phyloP scores from a whole-genome alignment of 441 rosid species.

The Syzygium syzygioides region DNA sequence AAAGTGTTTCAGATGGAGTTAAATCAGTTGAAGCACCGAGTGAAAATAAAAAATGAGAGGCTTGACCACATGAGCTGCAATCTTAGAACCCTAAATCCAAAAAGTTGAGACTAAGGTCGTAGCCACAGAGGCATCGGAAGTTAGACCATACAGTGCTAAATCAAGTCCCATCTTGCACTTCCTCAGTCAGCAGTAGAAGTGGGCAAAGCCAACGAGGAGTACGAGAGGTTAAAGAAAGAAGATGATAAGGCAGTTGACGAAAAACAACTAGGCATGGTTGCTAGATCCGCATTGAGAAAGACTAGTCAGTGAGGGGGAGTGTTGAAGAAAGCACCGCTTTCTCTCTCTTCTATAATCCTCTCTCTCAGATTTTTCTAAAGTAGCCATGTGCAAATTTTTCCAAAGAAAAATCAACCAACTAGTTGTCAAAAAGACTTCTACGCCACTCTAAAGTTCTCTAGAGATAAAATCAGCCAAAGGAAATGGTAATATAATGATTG shows the following conservation, averaged over 20 bases:
- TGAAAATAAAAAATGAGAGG: constrained; percentile 19
- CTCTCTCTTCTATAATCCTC: too few relatives aligned
- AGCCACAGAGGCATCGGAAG: constrained; percentile 27
- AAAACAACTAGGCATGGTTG: background rate
- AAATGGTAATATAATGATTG: background rate
- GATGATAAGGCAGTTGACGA: background rate
- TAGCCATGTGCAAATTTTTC: background rate
- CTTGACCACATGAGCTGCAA: constrained; percentile 3
- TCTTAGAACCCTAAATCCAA: constrained; percentile 23
- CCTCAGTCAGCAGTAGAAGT: constrained; percentile 27
- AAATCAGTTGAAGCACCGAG: constrained; percentile 17
- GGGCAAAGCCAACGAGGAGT: constrained; percentile 22
- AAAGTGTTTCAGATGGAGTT: constrained; percentile 23
- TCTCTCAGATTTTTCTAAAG: background rate
- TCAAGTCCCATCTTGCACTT: constrained; percentile 24
- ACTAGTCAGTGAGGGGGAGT: background rate
- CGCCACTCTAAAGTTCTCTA: background rate
- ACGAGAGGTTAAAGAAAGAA: constrained; percentile 8
- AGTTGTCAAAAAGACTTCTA: background rate
- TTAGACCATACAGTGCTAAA: constrained; percentile 13
- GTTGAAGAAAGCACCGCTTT: background rate
- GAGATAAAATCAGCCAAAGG: background rate
- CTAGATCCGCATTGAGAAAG: background rate
- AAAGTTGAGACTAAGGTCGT: constrained; percentile 19
- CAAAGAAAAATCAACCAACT: background rate